Evolutionary conservation across 345 rosid species (phyloP), one percentile per base, ranked within the genome.

Genomic region (Syzygium jambos): DNA sequence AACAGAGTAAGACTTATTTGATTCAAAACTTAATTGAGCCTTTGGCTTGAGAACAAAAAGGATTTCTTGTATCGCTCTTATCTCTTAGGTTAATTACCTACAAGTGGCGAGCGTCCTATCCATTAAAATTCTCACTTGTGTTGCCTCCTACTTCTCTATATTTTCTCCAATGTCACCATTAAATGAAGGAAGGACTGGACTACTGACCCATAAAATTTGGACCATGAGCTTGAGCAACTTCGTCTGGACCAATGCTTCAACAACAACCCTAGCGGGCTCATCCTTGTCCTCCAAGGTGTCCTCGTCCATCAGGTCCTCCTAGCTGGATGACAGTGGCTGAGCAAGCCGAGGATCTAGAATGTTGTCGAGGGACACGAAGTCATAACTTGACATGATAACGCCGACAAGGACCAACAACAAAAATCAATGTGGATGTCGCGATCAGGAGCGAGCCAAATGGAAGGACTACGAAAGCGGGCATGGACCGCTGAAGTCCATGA

Each of bases 291-390:
- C 99, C 13, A 93, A 86, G 1, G 94, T 95, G 87, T 97, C 99
- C 87, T 94, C 98, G 87, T 96, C 99, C 7, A 97, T 96, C 17
- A 94, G 92, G 88, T 97, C 98, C 89, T 97, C 98, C 89, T 97
- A 93, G 92, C 88, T 93, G 94, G 38, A 93, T 96, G n/a, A 97
- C 97, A 86, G 80, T 95, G 98, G 3, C 95, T 91, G 85, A 97
- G 95, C 25, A 96, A 96, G 41, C 94, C 94, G n/a, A 97, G 91
- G 85, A 97, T 91, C 56, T 98, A 96, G 97, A 78, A 97, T 84
- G 52, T 95, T 84, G 88, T 94, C 93, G 27, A 95, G 94, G 15
- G 88, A 88, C 61, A 94, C 97, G 3, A 56, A 56, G 27, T 23
- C 61, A 56, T 56, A 22, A 56, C 27, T 10, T 0, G 61, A 56